Conservation (phyloP, 208 protist species). For the Leishmania arabica region DNA sequence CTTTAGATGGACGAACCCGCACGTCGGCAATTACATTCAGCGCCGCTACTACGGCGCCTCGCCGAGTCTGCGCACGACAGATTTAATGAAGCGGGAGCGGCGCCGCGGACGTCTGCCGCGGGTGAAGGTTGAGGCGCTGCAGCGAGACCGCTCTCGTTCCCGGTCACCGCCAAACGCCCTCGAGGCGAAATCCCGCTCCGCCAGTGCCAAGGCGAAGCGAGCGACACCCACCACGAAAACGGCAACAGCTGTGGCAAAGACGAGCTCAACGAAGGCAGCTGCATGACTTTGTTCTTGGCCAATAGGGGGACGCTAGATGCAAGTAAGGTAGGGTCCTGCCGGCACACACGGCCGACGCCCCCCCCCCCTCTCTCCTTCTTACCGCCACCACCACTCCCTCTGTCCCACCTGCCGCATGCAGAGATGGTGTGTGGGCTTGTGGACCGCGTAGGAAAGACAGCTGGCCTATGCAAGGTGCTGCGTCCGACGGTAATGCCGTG, state of each 20-base stretch:
- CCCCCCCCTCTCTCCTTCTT: not conserved
- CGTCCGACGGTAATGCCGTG: not conserved
- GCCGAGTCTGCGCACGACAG: slow-evolving; percentile 80
- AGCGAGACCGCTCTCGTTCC: slow-evolving; percentile 20
- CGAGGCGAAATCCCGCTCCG: slow-evolving; percentile 5
- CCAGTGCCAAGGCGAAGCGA: slow-evolving; percentile 2
- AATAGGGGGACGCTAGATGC: not conserved
- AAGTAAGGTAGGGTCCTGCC: too few relatives aligned
- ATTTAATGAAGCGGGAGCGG: slow-evolving; percentile 50
- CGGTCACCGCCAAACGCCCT: not conserved
- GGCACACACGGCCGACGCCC: not conserved
- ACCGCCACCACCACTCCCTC: not conserved
- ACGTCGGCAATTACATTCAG: slow-evolving; percentile 89
- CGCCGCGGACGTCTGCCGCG: slow-evolving; percentile 38
- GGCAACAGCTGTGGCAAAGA: not conserved
- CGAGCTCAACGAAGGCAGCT: slow-evolving; percentile 5
- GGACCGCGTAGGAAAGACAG: not conserved
- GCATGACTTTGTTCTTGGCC: not conserved
- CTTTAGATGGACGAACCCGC: slow-evolving; percentile 78
- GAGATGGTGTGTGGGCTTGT: not conserved
- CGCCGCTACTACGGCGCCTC: slow-evolving; percentile 85
- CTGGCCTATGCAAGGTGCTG: not conserved
- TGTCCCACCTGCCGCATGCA: not conserved
- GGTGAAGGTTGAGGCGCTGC: slow-evolving; percentile 64
- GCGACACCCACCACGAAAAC: not conserved